Base-by-base conservation (phyloP, 441 rosid genomes). In the Erodium chrysanthum region DNA sequence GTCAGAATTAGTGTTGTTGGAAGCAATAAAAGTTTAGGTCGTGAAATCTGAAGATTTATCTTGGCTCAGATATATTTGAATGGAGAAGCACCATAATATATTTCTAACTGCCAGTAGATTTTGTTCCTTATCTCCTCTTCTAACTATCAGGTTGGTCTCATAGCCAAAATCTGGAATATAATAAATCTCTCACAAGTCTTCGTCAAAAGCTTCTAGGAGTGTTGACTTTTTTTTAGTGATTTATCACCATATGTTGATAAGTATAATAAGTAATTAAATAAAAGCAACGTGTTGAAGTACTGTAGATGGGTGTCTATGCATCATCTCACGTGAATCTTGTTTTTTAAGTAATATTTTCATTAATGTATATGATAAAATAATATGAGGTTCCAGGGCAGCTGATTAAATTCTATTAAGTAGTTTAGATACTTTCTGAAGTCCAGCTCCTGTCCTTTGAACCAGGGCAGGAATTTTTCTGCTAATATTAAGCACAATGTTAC, bases 51-150 rank as follows among this genome's bases (percentile, higher is more conserved):
- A 29, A 27, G n/a, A 62, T 14, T 33, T 62, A 62, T 62, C 42
- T 29, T 29, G 31, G 20, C 4, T 31, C 65, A 29, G 42, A 27
- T 31, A 62, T 62, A 62, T 29, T 62, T 29, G 11, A 62, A 27
- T 5, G 5, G 40, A 62, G 5, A 25, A 62, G n/a, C 22, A 52
- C 18, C 59, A 52, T 52, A 52, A 18, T 48, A 15, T 42, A 8
- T 44, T 12, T 44, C 52, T 48, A 48, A 48, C 20, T n/a, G 56
- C 56, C 18, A 48, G 17, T 62, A 15, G 40, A 62, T 62, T 27
- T 62, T 62, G 7, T 25, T 31, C 65, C 42, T 62, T 62, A 31
- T n/a, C n/a, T n/a, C n/a, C n/a, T n/a, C n/a, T n/a, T n/a, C n/a
- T n/a, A n/a, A n/a, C n/a, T n/a, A n/a, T n/a, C n/a, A n/a, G 0